phyloP scores from a whole-genome alignment of 805 yeast species.

The Isabelozyma gotoi region DNA sequence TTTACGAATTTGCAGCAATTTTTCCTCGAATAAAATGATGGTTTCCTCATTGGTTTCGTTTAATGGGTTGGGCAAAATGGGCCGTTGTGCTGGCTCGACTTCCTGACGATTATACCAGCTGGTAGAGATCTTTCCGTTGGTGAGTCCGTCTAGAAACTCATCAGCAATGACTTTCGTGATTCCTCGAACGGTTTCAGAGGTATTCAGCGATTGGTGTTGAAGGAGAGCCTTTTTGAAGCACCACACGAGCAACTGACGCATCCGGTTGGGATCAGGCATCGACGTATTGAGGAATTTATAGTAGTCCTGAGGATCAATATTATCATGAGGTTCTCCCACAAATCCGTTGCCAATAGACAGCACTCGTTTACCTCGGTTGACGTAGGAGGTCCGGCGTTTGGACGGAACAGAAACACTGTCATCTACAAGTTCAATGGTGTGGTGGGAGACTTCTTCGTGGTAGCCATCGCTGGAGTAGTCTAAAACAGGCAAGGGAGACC shows the following conservation, averaged over 20 bases:
- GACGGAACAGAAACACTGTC: neutral
- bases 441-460: neutral
- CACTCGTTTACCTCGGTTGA: slow-evolving; percentile 66
- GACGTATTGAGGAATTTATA: slow-evolving; percentile 61
- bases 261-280: slow-evolving; percentile 69
- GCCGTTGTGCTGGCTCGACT: slow-evolving; percentile 11
- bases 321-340: slow-evolving; percentile 63
- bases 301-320: slow-evolving; percentile 53
- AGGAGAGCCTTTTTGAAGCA: slow-evolving; percentile 53
- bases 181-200: slow-evolving; percentile 28
- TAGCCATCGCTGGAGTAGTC: neutral
- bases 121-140: slow-evolving; percentile 57
- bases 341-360: slow-evolving; percentile 77
- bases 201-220: slow-evolving; percentile 17
- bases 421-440: slow-evolving; percentile 1
- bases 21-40: slow-evolving; percentile 44
- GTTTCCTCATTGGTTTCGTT: slow-evolving; percentile 53
- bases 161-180: slow-evolving; percentile 61
- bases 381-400: slow-evolving; percentile 50
- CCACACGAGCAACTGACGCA: slow-evolving; percentile 72
- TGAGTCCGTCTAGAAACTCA: slow-evolving; percentile 58
- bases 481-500: slow-evolving; percentile 1
- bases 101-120: slow-evolving; percentile 62
- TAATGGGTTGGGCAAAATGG: slow-evolving; percentile 55
- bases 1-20: slow-evolving; percentile 41